phyloP scores from a whole-genome alignment of 768 basidiomycete genomes.

The Tulasnella sp. region DNA sequence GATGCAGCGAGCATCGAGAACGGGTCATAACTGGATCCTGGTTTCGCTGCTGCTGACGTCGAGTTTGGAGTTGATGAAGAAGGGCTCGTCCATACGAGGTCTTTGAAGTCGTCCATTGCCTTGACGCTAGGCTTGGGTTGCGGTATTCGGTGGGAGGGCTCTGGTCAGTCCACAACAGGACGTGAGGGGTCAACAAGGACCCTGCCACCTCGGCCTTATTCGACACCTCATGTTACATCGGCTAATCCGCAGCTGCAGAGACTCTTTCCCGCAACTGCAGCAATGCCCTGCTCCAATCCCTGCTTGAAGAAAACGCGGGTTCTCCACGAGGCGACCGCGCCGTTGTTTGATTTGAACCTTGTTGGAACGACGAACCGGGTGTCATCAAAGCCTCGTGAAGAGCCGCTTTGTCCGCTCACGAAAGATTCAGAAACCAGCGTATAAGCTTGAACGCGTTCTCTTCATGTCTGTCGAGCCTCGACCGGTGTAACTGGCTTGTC shows the following conservation, averaged over 20 bases:
- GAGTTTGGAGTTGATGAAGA: constrained; percentile 7
- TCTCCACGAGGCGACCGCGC: not conserved
- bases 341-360: not conserved
- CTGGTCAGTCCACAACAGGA: not conserved
- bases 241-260: not conserved
- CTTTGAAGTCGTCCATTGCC: constrained; percentile 31
- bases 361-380: not conserved
- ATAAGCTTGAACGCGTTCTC: not conserved
- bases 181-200: not conserved
- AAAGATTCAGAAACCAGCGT: not conserved
- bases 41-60: constrained; percentile 9
- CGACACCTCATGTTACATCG: not conserved
- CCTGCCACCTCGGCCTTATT: not conserved
- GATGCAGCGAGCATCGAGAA: constrained; percentile 58
- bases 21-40: constrained; percentile 46
- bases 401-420: not conserved
- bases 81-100: constrained; percentile 19
- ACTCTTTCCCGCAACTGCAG: not conserved
- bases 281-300: not conserved
- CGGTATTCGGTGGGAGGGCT: constrained; percentile 17
- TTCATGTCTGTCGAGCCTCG: not conserved
- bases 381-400: not conserved
- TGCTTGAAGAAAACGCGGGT: not conserved
- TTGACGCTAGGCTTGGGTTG: constrained; percentile 18
- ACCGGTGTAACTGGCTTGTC: not conserved